A percentile compares a stretch with the other conserved stretches of the same genome.
phyloP scores from a whole-genome alignment of 768 basidiomycete species.

The Boletus coccyginus region DNA sequence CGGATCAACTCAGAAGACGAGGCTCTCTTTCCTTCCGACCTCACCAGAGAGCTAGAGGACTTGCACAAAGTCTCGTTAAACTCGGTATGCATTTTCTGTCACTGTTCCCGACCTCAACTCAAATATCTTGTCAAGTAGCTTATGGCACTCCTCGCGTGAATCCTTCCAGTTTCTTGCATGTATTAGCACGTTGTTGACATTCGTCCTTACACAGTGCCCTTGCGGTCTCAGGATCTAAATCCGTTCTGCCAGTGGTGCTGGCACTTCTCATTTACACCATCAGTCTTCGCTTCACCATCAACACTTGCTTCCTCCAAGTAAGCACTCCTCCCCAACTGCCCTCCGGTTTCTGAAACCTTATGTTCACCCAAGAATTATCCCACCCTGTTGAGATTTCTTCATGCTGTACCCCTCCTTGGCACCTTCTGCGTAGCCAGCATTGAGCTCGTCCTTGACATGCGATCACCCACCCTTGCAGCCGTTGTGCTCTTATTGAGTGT shows the following conservation, averaged over 20 bases:
- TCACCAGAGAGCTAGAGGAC: no score
- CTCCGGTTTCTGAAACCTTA: neutral
- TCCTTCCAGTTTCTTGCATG: neutral
- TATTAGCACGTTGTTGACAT: neutral
- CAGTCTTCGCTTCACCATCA: conserved; percentile 12
- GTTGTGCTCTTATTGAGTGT: conserved; percentile 5
- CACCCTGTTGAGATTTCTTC: conserved; percentile 6
- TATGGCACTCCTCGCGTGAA: conserved; percentile 14
- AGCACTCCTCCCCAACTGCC: neutral
- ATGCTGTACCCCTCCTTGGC: conserved; percentile 14
- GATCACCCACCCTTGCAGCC: conserved; percentile 7
- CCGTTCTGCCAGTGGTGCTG: conserved; percentile 9
- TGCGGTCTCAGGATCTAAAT: conserved; percentile 4
- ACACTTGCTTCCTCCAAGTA: conserved; percentile 6
- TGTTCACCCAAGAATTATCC: neutral
- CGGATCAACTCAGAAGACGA: no score
- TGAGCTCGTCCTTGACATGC: conserved; percentile 3
- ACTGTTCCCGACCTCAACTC: neutral
- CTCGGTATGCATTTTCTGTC: no score
- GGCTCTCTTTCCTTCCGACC: no score
- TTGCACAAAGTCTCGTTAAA: no score
- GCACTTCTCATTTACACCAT: conserved; percentile 19
- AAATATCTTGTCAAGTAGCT: conserved; percentile 4
- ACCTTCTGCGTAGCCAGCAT: conserved; percentile 10
- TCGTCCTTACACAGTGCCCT: conserved; percentile 9